Conservation (phyloP, 148 eudicot species). For the Fagopyrum esculentum region DNA sequence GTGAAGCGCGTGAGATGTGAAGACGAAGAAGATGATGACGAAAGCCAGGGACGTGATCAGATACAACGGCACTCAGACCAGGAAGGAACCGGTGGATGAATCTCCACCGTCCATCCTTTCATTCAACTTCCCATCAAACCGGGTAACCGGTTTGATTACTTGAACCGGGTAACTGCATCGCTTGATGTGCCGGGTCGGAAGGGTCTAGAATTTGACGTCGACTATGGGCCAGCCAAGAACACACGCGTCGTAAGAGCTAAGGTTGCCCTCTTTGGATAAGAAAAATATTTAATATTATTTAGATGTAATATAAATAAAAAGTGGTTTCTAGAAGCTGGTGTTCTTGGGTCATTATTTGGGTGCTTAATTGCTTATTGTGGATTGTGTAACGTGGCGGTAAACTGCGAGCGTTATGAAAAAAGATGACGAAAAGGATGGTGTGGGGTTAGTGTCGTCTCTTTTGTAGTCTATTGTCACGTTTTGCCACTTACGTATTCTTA, state of each 20-base stretch:
- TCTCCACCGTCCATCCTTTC: background rate
- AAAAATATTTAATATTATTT: background rate
- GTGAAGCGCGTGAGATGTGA: slow-evolving; percentile 37
- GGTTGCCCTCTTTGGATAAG: slow-evolving; percentile 1
- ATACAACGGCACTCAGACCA: slow-evolving; percentile 6
- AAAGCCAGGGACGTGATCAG: slow-evolving; percentile 19
- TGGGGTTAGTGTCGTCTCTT: background rate
- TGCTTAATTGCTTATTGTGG: background rate
- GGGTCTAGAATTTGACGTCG: background rate
- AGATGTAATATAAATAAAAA: background rate
- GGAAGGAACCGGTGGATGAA: slow-evolving; percentile 21
- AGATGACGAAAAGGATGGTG: background rate
- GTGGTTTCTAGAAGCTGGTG: background rate
- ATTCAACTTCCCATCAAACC: background rate
- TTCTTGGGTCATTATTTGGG: background rate
- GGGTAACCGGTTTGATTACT: background rate
- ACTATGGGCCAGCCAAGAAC: background rate
- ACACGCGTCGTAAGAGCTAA: background rate
- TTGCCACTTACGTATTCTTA: background rate
- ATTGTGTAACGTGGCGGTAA: background rate
- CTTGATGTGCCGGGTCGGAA: background rate
- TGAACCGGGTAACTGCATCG: background rate
- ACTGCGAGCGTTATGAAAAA: background rate
- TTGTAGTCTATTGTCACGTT: background rate
- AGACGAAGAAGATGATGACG: slow-evolving; percentile 22